Conservation (phyloP, 2,329 filamentous ascomycete genomes). For the Penicillium sp. region DNA sequence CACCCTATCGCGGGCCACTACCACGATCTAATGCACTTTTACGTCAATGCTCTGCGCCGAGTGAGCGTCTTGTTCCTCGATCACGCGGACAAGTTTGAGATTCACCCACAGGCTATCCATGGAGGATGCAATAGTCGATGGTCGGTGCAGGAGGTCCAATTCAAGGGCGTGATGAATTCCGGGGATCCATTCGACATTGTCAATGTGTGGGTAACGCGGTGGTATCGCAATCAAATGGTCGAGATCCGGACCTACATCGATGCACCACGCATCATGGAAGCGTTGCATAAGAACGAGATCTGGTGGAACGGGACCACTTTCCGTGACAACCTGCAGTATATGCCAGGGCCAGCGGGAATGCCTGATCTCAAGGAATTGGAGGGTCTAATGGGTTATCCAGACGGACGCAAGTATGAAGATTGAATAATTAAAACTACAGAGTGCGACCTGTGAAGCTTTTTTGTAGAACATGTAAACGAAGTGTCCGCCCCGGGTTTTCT, state of each 20-base stretch:
- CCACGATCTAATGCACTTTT: conserved; percentile 30
- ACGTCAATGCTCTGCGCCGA: conserved; percentile 30
- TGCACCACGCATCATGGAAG: conserved; percentile 25
- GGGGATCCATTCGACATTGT: conserved; percentile 29
- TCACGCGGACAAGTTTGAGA: conserved; percentile 28
- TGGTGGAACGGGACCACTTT: conserved; percentile 31
- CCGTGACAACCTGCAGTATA: conserved; percentile 27
- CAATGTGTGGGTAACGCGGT: conserved; percentile 33
- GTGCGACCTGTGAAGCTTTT: no score
- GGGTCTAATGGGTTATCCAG: conserved; percentile 24
- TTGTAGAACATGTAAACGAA: not conserved
- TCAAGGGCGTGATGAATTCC: conserved; percentile 31
- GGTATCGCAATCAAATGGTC: conserved; percentile 30
- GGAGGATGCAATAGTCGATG: conserved; percentile 30
- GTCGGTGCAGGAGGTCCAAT: conserved; percentile 32
- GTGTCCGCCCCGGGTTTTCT: not conserved
- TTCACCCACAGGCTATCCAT: conserved; percentile 29
- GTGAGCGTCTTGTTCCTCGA: conserved; percentile 26
- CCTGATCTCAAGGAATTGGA: conserved; percentile 26
- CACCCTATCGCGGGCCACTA: conserved; percentile 32
- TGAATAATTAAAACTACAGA: conserved; percentile 1
- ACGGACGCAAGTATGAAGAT: conserved; percentile 25
- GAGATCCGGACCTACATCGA: conserved; percentile 34
- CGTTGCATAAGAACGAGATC: conserved; percentile 29
- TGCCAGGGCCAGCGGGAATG: conserved; percentile 32